Evolutionary conservation across 768 basidiomycete species (phyloP).

Genomic region (Naganishia antarctica): DNA sequence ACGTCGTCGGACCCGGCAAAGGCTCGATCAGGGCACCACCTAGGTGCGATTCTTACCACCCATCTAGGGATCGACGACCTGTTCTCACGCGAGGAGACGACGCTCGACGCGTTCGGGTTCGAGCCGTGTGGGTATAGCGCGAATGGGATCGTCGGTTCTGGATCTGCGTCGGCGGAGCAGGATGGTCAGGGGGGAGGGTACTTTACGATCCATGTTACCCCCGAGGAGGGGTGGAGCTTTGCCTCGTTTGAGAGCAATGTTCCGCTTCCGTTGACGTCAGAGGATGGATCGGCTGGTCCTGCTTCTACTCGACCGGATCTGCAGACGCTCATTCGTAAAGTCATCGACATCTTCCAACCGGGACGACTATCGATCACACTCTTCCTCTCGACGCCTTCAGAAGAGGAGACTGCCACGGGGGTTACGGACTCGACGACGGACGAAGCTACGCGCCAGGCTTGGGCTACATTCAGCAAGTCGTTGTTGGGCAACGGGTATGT

Average conservation of each 20-base stretch:
- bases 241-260: constrained; percentile 98
- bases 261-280: constrained; percentile 53
- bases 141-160: constrained; percentile 70
- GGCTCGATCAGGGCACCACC: constrained; percentile 53
- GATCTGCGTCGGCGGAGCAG: constrained; percentile 54
- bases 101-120: constrained; percentile 88
- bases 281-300: constrained; percentile 32
- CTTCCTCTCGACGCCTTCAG: constrained; percentile 61
- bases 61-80: constrained; percentile 73
- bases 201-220: constrained; percentile 97
- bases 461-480: constrained; percentile 55
- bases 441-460: constrained; percentile 66
- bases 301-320: constrained; percentile 60
- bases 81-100: constrained; percentile 72
- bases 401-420: constrained; percentile 17
- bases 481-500: constrained; percentile 56
- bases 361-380: constrained; percentile 77
- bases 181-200: constrained; percentile 69
- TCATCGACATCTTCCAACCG: constrained; percentile 89
- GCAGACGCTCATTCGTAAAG: constrained; percentile 73
- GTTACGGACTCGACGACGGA: constrained; percentile 58
- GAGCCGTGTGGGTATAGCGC: constrained; percentile 92
- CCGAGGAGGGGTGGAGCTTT: constrained; percentile 96
- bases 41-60: constrained; percentile 57
- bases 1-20: constrained; percentile 2